Base-by-base conservation (phyloP, 2,329 filamentous ascomycete species). In the Alternaria sp. region DNA sequence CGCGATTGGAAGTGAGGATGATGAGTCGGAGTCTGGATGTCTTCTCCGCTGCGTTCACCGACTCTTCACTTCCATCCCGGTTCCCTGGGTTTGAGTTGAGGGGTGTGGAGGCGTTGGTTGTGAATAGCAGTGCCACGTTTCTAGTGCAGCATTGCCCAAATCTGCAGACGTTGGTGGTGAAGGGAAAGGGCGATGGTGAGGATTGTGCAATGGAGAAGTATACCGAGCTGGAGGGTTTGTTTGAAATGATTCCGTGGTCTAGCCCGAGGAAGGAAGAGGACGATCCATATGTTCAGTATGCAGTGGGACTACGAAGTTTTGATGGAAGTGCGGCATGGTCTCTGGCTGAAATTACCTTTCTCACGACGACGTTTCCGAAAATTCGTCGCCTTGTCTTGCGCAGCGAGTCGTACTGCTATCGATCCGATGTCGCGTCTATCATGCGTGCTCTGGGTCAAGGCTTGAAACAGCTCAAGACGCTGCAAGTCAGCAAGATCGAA, bases 11-110 rank as follows among this genome's bases (percentile, higher is more conserved):
- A 11, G 53, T 71, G 10, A 64, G 56, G 11, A 71, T 71, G 69
- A 66, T 71, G 67, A 63, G 59, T n/a, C 58, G 64, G 4, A 70
- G 65, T 25, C n/a, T 70, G 9, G 68, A 71, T 9, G 44, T 71
- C 2, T 71, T 71, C 12, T 30, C 28, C 4, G 46, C 58, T 33
- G 66, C 67, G 2, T 67, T 71, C 18, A 53, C 47, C 20, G 43
- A 55, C 2, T 15, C 26, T 12, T 51, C 28, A 15, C 12, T n/a
- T 51, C 2, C 30, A 10, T 26, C 33, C 21, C 18, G 23, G 1
- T 44, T 44, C 9, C 37, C 37, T 18, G 37, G 15, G 7, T 55
- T 55, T 28, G 21, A 14, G 11, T 14, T 55, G 15, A 41, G 15
- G 0, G 33, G 53, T 2, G 53, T 55, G 7, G 23, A 44, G 21